Percentiles rank a stretch among this genome's conserved stretches.
These are phyloP conservation scores for Corymbia maculata DNA, from an alignment of 345 rosid genomes.

Conservation along the genomic window DNA sequence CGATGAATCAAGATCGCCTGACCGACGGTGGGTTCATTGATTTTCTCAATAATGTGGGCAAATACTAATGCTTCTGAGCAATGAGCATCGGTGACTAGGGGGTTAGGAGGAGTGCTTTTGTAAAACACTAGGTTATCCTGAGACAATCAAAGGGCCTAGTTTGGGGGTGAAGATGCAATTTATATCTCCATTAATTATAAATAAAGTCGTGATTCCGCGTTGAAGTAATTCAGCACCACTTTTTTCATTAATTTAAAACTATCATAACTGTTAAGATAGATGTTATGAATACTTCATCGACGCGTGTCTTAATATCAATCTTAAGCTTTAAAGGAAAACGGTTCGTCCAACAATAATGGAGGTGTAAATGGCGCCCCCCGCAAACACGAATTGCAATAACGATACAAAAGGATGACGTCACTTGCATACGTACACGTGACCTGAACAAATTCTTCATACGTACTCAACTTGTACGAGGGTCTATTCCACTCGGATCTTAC, in stretches of 20 bases:
- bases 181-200: neutral
- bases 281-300: neutral
- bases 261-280: neutral
- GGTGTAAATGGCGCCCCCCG: neutral
- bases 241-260: neutral
- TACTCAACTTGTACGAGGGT: neutral
- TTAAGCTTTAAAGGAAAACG: neutral
- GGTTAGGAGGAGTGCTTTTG: neutral
- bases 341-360: neutral
- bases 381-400: neutral
- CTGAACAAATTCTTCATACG: neutral
- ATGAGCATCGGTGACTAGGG: neutral
- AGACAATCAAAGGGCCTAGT: neutral
- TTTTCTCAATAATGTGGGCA: neutral
- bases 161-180: neutral
- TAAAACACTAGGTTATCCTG: neutral
- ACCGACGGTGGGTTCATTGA: neutral
- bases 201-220: neutral
- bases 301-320: neutral
- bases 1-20: neutral
- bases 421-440: neutral
- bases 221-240: neutral
- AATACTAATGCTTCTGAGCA: neutral
- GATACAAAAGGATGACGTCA: neutral
- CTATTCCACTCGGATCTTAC: neutral